Evolutionary conservation across 768 basidiomycete species (phyloP).

Genomic region (Sarcodon sp.): DNA sequence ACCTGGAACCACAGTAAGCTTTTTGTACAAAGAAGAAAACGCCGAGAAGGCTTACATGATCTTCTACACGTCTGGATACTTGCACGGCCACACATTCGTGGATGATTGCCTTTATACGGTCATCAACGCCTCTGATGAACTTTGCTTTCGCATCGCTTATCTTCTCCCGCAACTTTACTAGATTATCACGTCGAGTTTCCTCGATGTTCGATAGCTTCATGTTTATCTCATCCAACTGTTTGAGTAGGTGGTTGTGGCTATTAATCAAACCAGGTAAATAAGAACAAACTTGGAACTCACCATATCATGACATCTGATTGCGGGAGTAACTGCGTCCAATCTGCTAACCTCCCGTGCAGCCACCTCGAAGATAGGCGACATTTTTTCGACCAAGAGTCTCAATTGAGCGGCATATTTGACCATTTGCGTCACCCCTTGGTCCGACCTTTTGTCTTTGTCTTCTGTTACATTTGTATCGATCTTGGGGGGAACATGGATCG

Average conservation of each 20-base stretch:
- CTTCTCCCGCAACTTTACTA: background rate
- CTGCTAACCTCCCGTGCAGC: background rate
- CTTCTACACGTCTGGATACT: background rate
- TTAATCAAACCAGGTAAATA: no score
- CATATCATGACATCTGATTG: no score
- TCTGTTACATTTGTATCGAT: background rate
- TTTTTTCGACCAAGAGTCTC: background rate
- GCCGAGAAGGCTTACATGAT: background rate
- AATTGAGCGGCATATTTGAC: background rate
- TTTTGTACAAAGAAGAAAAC: no score
- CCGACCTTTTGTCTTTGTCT: background rate
- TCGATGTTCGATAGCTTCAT: no score
- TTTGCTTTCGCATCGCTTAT: background rate
- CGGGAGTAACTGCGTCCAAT: background rate
- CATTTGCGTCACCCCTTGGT: background rate
- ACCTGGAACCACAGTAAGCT: background rate
- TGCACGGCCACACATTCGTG: background rate
- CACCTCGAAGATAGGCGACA: background rate
- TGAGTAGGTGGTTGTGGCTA: no score
- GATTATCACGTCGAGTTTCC: background rate
- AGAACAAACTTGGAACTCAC: no score
- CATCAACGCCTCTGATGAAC: background rate
- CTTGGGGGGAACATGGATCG: background rate
- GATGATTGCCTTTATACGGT: background rate
- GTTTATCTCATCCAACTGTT: no score